Evolutionary conservation across 148 eudicot genomes (phyloP).

Genomic region (Amaranthus cruentus): DNA sequence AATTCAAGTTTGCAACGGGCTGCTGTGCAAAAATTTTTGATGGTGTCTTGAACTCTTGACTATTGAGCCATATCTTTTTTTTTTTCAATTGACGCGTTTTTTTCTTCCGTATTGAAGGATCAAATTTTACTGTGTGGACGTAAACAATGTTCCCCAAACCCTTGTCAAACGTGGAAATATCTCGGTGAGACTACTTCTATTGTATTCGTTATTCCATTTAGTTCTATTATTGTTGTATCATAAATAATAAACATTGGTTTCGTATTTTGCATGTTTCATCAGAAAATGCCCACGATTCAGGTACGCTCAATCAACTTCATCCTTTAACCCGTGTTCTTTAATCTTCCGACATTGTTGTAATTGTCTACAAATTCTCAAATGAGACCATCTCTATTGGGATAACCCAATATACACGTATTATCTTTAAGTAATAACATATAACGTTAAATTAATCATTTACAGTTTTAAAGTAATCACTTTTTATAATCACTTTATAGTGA

Average conservation of each 20-base stretch:
- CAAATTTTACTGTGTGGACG: slow-evolving; percentile 79
- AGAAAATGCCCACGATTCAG: slow-evolving; percentile 99
- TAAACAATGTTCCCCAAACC: slow-evolving; percentile 83
- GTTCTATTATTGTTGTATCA: background rate
- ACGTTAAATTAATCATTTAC: too few species aligned
- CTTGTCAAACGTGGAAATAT: slow-evolving; percentile 89
- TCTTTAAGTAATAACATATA: too few species aligned
- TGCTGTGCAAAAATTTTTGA: background rate
- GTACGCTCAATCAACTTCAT: slow-evolving; percentile 33
- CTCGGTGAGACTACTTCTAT: slow-evolving; percentile 38
- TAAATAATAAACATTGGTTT: slow-evolving; percentile 14
- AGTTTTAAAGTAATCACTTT: too few species aligned
- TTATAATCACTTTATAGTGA: too few species aligned
- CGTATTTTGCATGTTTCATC: slow-evolving; percentile 27
- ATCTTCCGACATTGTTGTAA: background rate
- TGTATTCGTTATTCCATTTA: background rate
- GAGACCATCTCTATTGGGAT: too few species aligned
- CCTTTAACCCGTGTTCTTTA: background rate
- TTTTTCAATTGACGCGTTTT: background rate
- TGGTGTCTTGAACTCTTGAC: background rate
- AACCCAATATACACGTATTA: too few species aligned
- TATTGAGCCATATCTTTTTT: background rate
- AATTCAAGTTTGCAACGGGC: background rate
- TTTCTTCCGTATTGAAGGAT: slow-evolving; percentile 33
- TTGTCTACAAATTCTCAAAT: background rate